Evolutionary conservation across 2,329 filamentous ascomycete genomes (phyloP), one percentile per base, ranked within the genome.

Genomic region (Penicillium verrucosum): DNA sequence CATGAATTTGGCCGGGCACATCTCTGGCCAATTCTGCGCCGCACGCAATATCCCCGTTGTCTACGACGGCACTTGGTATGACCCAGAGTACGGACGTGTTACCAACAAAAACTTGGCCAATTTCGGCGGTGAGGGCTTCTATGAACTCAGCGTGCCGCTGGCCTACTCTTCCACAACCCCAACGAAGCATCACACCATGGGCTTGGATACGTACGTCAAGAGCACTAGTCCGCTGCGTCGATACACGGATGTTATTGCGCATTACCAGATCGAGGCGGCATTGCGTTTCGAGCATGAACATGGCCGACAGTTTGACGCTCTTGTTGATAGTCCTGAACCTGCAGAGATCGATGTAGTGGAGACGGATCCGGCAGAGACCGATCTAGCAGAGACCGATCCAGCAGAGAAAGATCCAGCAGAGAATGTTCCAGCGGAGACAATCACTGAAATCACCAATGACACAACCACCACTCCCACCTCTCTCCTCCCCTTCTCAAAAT

Each of bases 201-300:
- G 82, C 36, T 70, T 83, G 29, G 70, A 78, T 29, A 68, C 76
- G 27, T 87, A 87, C 64, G 70, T 79, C 57, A 85, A 83, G 70
- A 78, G 80, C 49, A 87, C 85, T 0, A 85, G 81, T 64, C 85
- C 85, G 1, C 75, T 88, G 23, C 81, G 85, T 49, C 78, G 85
- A 37, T 87, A 82, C 68, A 77, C 75, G 45, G 85, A 88, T 68
- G 78, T 87, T 67, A 76, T 87, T 44, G 74, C 78, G 11, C 84
- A 87, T 66, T 87, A 85, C 78, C 85, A 88, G 62, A 85, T 86
- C 45, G 84, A 87, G 73, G 81, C 84, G 7, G 83, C 82, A 1
- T 63, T 88, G 40, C 81, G 82, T 11, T 77, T 81, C 59, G 84
- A 87, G 70, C 76, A 79, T 11, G 65, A 71, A 30, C 74, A 76